phyloP scores from a whole-genome alignment of 2,329 filamentous ascomycete genomes.

The Blastomyces percursus region DNA sequence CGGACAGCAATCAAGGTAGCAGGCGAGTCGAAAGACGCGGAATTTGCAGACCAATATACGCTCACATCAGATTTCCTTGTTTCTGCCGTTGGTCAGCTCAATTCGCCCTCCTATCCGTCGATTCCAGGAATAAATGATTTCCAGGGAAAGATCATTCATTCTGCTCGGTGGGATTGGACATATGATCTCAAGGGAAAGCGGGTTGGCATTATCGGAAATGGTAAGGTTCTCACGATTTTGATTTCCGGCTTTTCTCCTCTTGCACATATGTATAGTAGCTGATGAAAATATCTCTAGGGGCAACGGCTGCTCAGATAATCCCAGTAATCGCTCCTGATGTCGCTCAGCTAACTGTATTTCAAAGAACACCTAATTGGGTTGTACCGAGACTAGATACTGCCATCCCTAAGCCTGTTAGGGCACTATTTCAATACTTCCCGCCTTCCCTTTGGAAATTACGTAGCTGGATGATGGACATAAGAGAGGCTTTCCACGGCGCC shows the following conservation, averaged over 20 bases:
- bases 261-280: neutral
- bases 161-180: constrained; percentile 50
- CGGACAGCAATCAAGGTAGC: constrained; percentile 37
- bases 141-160: constrained; percentile 45
- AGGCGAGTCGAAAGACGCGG: constrained; percentile 43
- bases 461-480: constrained; percentile 44
- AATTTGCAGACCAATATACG: constrained; percentile 43
- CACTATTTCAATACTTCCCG: constrained; percentile 41
- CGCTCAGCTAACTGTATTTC: constrained; percentile 43
- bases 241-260: no score
- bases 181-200: constrained; percentile 45
- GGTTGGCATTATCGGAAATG: constrained; percentile 50
- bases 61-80: constrained; percentile 47
- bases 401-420: constrained; percentile 34
- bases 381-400: constrained; percentile 42
- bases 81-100: constrained; percentile 49
- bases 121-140: constrained; percentile 41
- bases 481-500: constrained; percentile 40
- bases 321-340: constrained; percentile 45
- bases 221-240: constrained; percentile 20
- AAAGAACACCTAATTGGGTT: constrained; percentile 50
- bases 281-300: constrained; percentile 28
- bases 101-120: constrained; percentile 41
- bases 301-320: constrained; percentile 49
- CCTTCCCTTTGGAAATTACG: constrained; percentile 42